phyloP scores from a whole-genome alignment of 768 basidiomycete genomes.

The Baorangia bicolor region DNA sequence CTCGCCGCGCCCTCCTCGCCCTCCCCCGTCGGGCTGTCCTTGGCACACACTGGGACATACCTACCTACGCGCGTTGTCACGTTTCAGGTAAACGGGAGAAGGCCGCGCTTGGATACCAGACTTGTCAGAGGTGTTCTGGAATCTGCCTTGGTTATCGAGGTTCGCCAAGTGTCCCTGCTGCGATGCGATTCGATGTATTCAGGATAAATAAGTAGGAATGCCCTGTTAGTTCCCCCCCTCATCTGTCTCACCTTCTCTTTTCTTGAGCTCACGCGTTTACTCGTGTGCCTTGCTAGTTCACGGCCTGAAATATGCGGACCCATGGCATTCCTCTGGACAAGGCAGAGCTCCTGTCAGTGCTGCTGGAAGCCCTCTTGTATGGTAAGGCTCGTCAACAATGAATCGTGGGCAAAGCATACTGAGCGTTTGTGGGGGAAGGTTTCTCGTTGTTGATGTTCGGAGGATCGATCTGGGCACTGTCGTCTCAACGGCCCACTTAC shows the following conservation, averaged over 20 bases:
- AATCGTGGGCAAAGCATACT: background rate
- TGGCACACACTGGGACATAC: background rate
- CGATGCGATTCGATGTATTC: background rate
- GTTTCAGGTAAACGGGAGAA: background rate
- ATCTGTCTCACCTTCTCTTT: background rate
- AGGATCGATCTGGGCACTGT: constrained; percentile 28
- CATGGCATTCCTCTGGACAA: constrained; percentile 15
- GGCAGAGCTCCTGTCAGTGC: constrained; percentile 19
- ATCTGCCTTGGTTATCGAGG: background rate
- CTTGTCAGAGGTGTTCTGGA: background rate
- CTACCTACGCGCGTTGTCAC: too few species aligned
- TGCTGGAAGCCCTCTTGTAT: constrained; percentile 22
- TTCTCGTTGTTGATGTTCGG: constrained; percentile 38
- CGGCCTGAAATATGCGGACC: background rate
- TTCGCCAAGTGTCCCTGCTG: background rate
- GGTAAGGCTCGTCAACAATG: constrained; percentile 4
- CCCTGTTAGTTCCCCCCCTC: background rate
- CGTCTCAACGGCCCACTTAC: background rate
- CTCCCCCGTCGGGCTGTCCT: background rate
- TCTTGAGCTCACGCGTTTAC: background rate
- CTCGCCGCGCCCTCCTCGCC: background rate
- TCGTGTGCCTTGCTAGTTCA: background rate
- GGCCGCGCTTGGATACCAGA: background rate
- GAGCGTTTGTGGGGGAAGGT: constrained; percentile 17
- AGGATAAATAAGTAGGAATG: background rate